Evolutionary conservation across 495 filamentous ascomycete species (phyloP), one percentile per base, ranked within the genome.

Genomic region (Evernia prunastri): DNA sequence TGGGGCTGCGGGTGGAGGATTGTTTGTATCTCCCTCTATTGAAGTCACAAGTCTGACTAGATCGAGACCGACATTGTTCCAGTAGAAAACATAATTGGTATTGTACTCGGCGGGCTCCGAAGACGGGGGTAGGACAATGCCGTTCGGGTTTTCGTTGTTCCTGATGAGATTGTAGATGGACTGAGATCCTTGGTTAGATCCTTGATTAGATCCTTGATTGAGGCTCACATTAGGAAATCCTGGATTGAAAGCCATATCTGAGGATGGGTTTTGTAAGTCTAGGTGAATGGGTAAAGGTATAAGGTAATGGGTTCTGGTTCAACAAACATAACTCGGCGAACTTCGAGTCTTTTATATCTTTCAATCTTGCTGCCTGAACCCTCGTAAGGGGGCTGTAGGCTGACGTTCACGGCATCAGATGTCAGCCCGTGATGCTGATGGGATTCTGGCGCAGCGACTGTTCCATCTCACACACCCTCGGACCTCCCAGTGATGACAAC

Each of bases 51-150:
- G 66, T 37, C 72, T 66, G 49, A 63, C 69, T 33, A 73, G 69
- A 49, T 74, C 70, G 17, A 73, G 68, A 36, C 62, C 66, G 12
- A 71, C 60, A 57, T 63, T 66, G 59, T 73, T 73, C 72, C 70
- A 74, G 63, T 71, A 73, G 57, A 74, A 67, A 37, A 74, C 62
- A 58, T 73, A 74, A 58, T 74, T 74, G 25, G 33, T 66, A 49
- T 72, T 72, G 47, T 59, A 71, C 29, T 60, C 64, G 23, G 65
- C 33, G 40, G 69, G 69, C 47, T 71, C 69, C 23, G 61, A 60
- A 11, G 47, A 47, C 2, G 68, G 68, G n/a, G 68, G 68, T 36
- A 70, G 60, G 51, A 70, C 59, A 27, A 67, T 51, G 40, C 5
- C 40, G 15, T 43, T 43, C 6, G 40, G 40, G 40, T 43, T 43